A percentile compares a stretch with the other conserved stretches of the same genome.
Evolutionary conservation across 2,329 filamentous ascomycete genomes (phyloP).

Genomic region (Trichoderma oligosporum): DNA sequence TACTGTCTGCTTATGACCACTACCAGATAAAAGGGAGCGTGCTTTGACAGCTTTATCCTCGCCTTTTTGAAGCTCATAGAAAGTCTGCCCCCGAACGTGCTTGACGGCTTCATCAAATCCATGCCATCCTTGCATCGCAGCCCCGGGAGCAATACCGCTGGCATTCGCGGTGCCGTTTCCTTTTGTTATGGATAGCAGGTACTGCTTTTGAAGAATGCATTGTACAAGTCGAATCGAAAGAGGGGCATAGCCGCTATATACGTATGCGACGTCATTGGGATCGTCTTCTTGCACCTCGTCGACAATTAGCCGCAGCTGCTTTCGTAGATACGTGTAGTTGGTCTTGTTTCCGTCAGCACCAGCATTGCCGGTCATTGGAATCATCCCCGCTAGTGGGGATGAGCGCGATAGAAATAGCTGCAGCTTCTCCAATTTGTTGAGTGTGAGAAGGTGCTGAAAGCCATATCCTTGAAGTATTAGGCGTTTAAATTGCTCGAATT

Average conservation of each 20-base stretch:
- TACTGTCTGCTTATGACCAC: slow-evolving; percentile 74
- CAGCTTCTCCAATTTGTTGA: slow-evolving; percentile 83
- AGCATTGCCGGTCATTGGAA: slow-evolving; percentile 61
- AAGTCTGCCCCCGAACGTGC: slow-evolving; percentile 80
- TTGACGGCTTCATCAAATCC: slow-evolving; percentile 92
- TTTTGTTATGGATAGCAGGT: slow-evolving; percentile 67
- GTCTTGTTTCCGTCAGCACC: slow-evolving; percentile 65
- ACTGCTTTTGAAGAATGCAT: slow-evolving; percentile 86
- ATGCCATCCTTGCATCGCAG: slow-evolving; percentile 76
- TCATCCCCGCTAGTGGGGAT: slow-evolving; percentile 74
- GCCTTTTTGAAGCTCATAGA: slow-evolving; percentile 87
- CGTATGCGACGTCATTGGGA: slow-evolving; percentile 93
- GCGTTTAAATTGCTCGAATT: slow-evolving; percentile 84
- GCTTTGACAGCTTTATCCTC: slow-evolving; percentile 91
- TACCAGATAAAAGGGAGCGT: slow-evolving; percentile 75
- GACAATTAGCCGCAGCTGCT: slow-evolving; percentile 81
- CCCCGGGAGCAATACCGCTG: slow-evolving; percentile 39
- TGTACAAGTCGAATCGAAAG: slow-evolving; percentile 88
- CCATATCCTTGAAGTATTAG: slow-evolving; percentile 90
- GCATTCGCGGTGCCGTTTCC: slow-evolving; percentile 47
- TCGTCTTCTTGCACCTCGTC: slow-evolving; percentile 96
- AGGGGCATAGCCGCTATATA: slow-evolving; percentile 95
- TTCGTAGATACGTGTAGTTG: slow-evolving; percentile 85
- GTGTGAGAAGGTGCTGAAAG: slow-evolving; percentile 87
- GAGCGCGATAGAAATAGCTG: slow-evolving; percentile 76